phyloP scores from a whole-genome alignment of 1,139 yeast species.

The Dujonia santamariae region DNA sequence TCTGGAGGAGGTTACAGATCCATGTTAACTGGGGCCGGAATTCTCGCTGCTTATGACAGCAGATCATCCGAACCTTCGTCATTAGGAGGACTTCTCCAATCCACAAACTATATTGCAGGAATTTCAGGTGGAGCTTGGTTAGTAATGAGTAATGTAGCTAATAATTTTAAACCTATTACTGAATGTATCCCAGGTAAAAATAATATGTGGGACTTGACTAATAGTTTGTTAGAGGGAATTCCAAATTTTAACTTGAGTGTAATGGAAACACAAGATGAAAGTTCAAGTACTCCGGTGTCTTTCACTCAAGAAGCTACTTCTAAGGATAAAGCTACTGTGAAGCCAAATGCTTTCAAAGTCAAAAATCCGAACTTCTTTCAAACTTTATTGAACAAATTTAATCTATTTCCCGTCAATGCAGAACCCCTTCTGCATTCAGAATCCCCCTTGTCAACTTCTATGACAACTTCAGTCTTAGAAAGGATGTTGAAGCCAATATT shows the following conservation, averaged over 20 bases:
- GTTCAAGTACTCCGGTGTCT: background rate
- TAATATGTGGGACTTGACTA: slow-evolving; percentile 40
- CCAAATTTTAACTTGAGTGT: slow-evolving; percentile 38
- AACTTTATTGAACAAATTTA: slow-evolving; percentile 2
- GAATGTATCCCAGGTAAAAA: slow-evolving; percentile 23
- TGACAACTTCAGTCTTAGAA: too few species aligned
- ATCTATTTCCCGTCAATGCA: too few species aligned
- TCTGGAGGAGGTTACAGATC: slow-evolving; percentile 79
- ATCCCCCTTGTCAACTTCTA: too few species aligned
- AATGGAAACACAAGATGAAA: background rate
- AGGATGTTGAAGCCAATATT: slow-evolving; percentile 5
- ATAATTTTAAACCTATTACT: slow-evolving; percentile 41
- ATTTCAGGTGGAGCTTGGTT: slow-evolving; percentile 74
- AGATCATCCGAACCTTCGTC: slow-evolving; percentile 26
- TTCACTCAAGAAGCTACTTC: background rate
- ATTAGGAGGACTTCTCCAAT: slow-evolving; percentile 53
- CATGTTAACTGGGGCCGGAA: slow-evolving; percentile 65
- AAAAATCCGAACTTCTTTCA: background rate
- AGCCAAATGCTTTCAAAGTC: background rate
- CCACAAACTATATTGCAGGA: slow-evolving; percentile 55
- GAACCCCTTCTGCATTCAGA: too few species aligned
- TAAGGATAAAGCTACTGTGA: background rate
- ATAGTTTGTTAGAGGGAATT: slow-evolving; percentile 53
- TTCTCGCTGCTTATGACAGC: slow-evolving; percentile 50
- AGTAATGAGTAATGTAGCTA: slow-evolving; percentile 48